These are phyloP conservation scores for Syncephalastrum monosporum DNA, from an alignment of 371 early-diverging fungal species.

Conservation along the genomic window DNA sequence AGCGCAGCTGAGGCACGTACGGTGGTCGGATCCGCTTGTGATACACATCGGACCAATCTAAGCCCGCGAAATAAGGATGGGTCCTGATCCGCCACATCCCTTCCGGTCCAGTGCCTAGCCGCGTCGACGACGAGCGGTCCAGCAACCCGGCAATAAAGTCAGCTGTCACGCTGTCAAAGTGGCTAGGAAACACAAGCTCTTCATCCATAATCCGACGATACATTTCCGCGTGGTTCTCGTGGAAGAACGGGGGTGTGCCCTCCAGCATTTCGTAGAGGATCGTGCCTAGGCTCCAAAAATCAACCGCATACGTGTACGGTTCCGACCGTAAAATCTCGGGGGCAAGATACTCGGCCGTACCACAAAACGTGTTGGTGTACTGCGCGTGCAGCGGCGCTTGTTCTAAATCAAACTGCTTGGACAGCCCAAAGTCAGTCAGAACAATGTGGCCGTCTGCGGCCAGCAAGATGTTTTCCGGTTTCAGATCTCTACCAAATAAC, in stretches of 20 bases:
- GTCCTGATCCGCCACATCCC: slow-evolving; percentile 65
- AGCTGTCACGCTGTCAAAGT: slow-evolving; percentile 57
- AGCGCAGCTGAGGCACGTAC: slow-evolving; percentile 47
- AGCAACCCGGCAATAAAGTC: slow-evolving; percentile 62
- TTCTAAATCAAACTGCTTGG: slow-evolving; percentile 59
- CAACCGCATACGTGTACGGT: slow-evolving; percentile 85
- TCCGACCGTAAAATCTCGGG: slow-evolving; percentile 87
- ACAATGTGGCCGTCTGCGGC: slow-evolving; percentile 70
- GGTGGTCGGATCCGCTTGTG: slow-evolving; percentile 64
- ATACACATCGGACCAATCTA: slow-evolving; percentile 75
- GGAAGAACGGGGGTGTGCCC: slow-evolving; percentile 80
- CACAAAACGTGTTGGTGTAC: slow-evolving; percentile 91
- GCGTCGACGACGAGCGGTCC: slow-evolving; percentile 60
- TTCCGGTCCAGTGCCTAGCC: slow-evolving; percentile 63
- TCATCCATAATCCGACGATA: slow-evolving; percentile 79
- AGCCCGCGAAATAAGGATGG: slow-evolving; percentile 66
- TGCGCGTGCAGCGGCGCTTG: slow-evolving; percentile 50
- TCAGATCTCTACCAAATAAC: slow-evolving; percentile 53
- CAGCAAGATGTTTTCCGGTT: slow-evolving; percentile 68
- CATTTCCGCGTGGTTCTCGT: slow-evolving; percentile 76
- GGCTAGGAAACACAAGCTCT: slow-evolving; percentile 71
- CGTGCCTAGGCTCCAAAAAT: slow-evolving; percentile 97
- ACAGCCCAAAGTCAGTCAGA: slow-evolving; percentile 74
- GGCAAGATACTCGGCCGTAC: slow-evolving; percentile 91
- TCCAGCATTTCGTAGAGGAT: slow-evolving; percentile 85